Evolutionary conservation across 2,329 filamentous ascomycete species (phyloP).

Genomic region (Dactylellina leptospora): DNA sequence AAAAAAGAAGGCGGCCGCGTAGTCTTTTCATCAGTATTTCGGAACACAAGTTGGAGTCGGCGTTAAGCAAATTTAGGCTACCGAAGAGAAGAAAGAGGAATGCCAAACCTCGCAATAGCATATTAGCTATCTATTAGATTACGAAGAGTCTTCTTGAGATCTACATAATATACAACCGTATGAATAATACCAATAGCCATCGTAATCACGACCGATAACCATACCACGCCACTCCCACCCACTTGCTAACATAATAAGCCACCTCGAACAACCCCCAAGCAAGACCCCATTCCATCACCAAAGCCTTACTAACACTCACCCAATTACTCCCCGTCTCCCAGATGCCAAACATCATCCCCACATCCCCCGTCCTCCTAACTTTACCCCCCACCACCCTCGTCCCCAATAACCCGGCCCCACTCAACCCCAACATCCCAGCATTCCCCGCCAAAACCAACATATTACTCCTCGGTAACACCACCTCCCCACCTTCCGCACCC

Average conservation of each 20-base stretch:
- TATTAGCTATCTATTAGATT: constrained; percentile 4
- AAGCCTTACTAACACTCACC: constrained; percentile 49
- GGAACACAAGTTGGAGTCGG: no score
- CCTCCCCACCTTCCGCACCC: constrained; percentile 8
- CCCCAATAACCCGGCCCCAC: constrained; percentile 25
- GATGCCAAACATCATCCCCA: constrained; percentile 43
- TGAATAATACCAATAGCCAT: not conserved
- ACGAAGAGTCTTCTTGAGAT: constrained; percentile 1
- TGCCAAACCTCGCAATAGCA: no score
- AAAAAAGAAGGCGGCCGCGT: constrained; percentile 37
- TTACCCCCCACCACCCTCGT: constrained; percentile 4
- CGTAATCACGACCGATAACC: constrained; percentile 45
- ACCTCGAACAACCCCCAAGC: constrained; percentile 57
- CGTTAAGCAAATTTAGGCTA: no score
- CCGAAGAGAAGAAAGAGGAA: no score
- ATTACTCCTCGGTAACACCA: constrained; percentile 40
- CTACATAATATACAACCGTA: constrained; percentile 17
- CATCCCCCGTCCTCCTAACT: constrained; percentile 18
- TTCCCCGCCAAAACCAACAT: constrained; percentile 42
- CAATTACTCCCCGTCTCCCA: constrained; percentile 51
- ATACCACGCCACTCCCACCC: constrained; percentile 56
- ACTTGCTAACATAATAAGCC: constrained; percentile 55
- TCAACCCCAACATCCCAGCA: constrained; percentile 39
- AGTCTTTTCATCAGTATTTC: not conserved
- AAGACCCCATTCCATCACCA: constrained; percentile 56